These are phyloP conservation scores for Pyrrhoderma lamaoense DNA, from an alignment of 1,284 basidiomycete species.

Conservation along the genomic window DNA sequence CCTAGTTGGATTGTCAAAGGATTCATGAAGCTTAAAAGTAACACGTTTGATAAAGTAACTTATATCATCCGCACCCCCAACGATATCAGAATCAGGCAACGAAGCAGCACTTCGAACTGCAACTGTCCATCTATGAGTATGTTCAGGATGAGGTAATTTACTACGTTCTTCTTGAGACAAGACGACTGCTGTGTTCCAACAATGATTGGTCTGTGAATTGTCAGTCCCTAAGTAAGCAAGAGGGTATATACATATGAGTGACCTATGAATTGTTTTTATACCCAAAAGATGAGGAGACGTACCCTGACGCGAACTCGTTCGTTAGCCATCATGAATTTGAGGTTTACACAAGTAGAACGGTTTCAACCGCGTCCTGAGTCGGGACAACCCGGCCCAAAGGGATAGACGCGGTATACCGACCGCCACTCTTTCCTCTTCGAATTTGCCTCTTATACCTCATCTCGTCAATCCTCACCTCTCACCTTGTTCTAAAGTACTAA, in stretches of 20 bases:
- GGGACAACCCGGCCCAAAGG: slow-evolving; percentile 6
- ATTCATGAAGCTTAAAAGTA: slow-evolving; percentile 97
- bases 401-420: neutral
- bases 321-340: slow-evolving; percentile 39
- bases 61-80: slow-evolving; percentile 84
- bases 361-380: slow-evolving; percentile 11
- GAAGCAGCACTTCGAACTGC: slow-evolving; percentile 81
- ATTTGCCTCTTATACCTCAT: neutral
- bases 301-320: slow-evolving; percentile 72
- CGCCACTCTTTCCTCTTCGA: neutral
- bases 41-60: slow-evolving; percentile 90
- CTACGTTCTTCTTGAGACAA: slow-evolving; percentile 74
- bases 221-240: slow-evolving; percentile 58
- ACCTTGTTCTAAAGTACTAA: slow-evolving; percentile 8
- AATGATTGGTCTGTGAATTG: slow-evolving; percentile 86
- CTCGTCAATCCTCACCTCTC: slow-evolving; percentile 7
- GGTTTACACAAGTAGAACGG: slow-evolving; percentile 2
- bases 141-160: slow-evolving; percentile 49
- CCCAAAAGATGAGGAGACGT: slow-evolving; percentile 27
- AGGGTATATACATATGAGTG: slow-evolving; percentile 15
- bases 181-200: slow-evolving; percentile 90
- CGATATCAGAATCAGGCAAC: slow-evolving; percentile 52
- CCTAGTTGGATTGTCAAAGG: slow-evolving; percentile 85
- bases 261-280: no score
- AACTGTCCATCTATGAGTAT: slow-evolving; percentile 97